Percentiles rank a stretch among this genome's conserved stretches.
phyloP scores from a whole-genome alignment of 768 basidiomycete genomes.

The Neoboletus magnificus region DNA sequence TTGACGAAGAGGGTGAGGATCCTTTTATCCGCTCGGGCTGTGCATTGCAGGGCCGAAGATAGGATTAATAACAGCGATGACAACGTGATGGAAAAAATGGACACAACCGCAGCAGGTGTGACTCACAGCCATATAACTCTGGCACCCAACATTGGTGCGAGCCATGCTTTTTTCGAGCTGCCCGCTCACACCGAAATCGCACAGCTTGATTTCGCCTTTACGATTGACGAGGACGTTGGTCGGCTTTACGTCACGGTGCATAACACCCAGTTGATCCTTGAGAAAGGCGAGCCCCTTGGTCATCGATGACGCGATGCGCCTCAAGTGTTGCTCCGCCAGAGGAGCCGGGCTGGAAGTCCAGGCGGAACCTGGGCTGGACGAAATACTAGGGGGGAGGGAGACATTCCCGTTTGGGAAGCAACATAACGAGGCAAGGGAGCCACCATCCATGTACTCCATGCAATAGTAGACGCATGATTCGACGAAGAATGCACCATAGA shows the following conservation, averaged over 20 bases:
- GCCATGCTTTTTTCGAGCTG: conserved; percentile 95
- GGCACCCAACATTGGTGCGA: conserved; percentile 98
- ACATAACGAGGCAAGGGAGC: conserved; percentile 77
- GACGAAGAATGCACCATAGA: conserved; percentile 98
- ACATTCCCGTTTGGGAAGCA: conserved; percentile 46
- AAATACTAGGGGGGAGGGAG: conserved; percentile 32
- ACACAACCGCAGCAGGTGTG: not conserved
- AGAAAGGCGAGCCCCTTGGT: conserved; percentile 90
- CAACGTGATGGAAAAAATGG: not conserved
- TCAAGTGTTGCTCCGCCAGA: conserved; percentile 75
- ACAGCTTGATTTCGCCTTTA: conserved; percentile 88
- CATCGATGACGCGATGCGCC: conserved; percentile 77
- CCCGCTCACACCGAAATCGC: conserved; percentile 98
- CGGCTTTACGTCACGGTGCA: conserved; percentile 86
- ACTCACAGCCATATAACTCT: conserved; percentile 96
- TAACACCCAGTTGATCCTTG: conserved; percentile 91
- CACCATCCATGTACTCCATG: conserved; percentile 99
- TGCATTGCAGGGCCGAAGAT: conserved; percentile 1
- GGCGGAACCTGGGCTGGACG: conserved; percentile 30
- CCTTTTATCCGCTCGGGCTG: conserved; percentile 97
- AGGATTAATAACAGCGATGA: not conserved
- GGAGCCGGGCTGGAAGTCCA: conserved; percentile 36
- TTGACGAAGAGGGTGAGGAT: conserved; percentile 53
- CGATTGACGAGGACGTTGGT: conserved; percentile 90
- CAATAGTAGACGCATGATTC: conserved; percentile 99